Conservation (phyloP, 2,329 filamentous ascomycete genomes). For the Stenocarpella maydis region DNA sequence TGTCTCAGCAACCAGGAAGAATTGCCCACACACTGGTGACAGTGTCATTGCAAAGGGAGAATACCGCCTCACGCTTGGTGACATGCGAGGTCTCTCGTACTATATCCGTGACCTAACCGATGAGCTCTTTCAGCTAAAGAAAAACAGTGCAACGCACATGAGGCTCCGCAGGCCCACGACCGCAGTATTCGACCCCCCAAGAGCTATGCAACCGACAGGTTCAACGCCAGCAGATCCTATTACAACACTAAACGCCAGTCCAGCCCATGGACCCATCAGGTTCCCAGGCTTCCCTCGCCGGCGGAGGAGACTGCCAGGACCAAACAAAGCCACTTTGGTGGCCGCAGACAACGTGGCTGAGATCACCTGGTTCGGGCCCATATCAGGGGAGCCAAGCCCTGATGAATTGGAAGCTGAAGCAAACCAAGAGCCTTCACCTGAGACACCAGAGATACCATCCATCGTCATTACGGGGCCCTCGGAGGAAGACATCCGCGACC, state of each 20-base stretch:
- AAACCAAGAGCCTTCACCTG: not conserved
- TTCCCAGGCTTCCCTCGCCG: slow-evolving; percentile 8
- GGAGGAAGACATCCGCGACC: not conserved
- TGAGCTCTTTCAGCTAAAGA: not conserved
- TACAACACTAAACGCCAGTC: slow-evolving; percentile 16
- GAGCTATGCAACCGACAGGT: not conserved
- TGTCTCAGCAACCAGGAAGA: slow-evolving; percentile 3
- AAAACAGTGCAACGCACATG: not conserved
- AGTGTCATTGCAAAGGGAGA: not conserved
- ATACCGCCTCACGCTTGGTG: slow-evolving; percentile 21
- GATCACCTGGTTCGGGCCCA: slow-evolving; percentile 26
- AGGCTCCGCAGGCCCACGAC: not conserved
- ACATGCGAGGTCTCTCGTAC: slow-evolving; percentile 17
- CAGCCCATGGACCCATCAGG: slow-evolving; percentile 11
- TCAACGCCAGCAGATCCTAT: slow-evolving; percentile 19
- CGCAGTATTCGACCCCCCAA: not conserved
- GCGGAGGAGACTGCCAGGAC: not conserved
- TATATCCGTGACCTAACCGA: slow-evolving; percentile 8
- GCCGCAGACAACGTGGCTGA: slow-evolving; percentile 25
- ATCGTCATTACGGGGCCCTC: not conserved
- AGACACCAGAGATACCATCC: not conserved
- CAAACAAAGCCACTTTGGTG: slow-evolving; percentile 17
- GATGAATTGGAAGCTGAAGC: not conserved
- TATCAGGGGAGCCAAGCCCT: slow-evolving; percentile 12
- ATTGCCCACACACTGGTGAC: not conserved